phyloP scores from a whole-genome alignment of 768 basidiomycete species.

The Amanita phalloides region DNA sequence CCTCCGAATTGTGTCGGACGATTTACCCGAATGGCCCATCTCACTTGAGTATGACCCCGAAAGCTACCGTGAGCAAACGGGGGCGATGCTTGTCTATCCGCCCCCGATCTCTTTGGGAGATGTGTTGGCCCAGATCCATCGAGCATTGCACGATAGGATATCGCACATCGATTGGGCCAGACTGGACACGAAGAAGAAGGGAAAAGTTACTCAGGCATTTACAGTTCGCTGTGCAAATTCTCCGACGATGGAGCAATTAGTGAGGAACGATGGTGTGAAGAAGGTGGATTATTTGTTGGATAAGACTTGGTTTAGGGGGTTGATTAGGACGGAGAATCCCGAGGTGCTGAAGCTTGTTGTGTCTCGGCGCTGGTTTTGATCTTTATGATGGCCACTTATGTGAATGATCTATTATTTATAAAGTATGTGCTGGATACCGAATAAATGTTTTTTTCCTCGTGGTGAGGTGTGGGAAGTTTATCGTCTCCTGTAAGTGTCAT shows the following conservation, averaged over 20 bases:
- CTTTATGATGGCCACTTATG: background rate
- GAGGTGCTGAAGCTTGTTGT: constrained; percentile 8
- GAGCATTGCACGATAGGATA: constrained; percentile 4
- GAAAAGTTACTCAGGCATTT: constrained; percentile 5
- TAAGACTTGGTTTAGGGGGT: constrained; percentile 9
- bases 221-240: constrained; percentile 1
- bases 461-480: too few relatives aligned
- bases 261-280: constrained; percentile 8
- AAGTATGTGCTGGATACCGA: too few relatives aligned
- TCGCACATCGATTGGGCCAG: constrained; percentile 7
- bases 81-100: background rate
- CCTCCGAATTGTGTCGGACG: constrained; percentile 1
- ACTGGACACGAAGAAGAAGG: background rate
- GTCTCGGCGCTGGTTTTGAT: background rate
- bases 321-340: constrained; percentile 1
- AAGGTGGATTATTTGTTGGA: constrained; percentile 8
- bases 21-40: constrained; percentile 5
- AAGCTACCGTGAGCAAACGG: constrained; percentile 3
- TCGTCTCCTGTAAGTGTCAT: too few relatives aligned
- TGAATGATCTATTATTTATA: too few relatives aligned
- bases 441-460: too few relatives aligned
- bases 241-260: background rate
- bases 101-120: constrained; percentile 8
- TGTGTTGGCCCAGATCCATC: constrained; percentile 6
- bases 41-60: background rate